Percentiles rank a stretch among this genome's conserved stretches.
Conservation (phyloP, 176 grass and related monocot species). For the Pontederia crassipes region DNA sequence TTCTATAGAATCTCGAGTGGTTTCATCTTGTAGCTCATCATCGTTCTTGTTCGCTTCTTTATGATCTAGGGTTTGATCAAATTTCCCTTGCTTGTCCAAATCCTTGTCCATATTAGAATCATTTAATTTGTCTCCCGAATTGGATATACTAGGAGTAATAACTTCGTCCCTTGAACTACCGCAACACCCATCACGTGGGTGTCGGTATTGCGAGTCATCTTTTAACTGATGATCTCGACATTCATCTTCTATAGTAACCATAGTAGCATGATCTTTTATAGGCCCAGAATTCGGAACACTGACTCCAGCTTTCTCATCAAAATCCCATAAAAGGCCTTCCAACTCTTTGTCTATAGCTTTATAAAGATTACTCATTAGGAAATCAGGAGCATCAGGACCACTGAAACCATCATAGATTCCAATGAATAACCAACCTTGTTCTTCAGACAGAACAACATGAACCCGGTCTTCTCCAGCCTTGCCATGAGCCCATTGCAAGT, state of each 20-base stretch:
- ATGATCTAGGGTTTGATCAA: constrained; percentile 37
- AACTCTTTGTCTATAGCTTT: constrained; percentile 53
- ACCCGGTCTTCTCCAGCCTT: constrained; percentile 82
- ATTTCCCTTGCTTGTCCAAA: constrained; percentile 13
- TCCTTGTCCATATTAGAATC: constrained; percentile 12
- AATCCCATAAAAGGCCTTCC: constrained; percentile 63
- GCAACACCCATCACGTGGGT: constrained; percentile 11
- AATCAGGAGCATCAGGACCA: constrained; percentile 80
- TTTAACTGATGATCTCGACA: constrained; percentile 7
- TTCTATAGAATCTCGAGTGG: constrained; percentile 1
- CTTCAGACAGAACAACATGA: constrained; percentile 80
- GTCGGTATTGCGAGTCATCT: constrained; percentile 18
- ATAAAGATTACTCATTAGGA: constrained; percentile 74
- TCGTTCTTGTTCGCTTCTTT: constrained; percentile 17
- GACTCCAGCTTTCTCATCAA: constrained; percentile 1
- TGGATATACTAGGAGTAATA: constrained; percentile 18
- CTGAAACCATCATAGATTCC: constrained; percentile 98
- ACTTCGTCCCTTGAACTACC: constrained; percentile 22
- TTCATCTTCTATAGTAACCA: constrained; percentile 9
- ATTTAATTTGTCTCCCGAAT: background rate
- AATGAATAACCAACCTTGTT: constrained; percentile 87
- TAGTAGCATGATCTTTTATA: constrained; percentile 7
- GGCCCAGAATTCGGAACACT: constrained; percentile 4
- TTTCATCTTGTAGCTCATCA: constrained; percentile 22
- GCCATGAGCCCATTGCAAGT: constrained; percentile 86